Conservation (phyloP, 768 basidiomycete genomes). For the Collybia sp. region DNA sequence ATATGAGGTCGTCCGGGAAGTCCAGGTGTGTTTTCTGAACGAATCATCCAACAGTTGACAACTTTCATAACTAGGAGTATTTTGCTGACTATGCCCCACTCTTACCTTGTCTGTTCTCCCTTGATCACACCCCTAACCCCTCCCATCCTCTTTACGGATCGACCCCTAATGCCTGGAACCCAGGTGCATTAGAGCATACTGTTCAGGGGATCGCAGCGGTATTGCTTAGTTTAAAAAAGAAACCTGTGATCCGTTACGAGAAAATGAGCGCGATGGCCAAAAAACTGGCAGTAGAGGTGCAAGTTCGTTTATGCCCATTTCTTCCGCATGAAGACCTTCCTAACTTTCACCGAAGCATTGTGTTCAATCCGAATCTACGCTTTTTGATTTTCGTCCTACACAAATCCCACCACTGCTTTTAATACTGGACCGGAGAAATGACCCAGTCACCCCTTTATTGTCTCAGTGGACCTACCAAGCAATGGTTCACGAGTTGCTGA, state of each 20-base stretch:
- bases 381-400: constrained; percentile 91
- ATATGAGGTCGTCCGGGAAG: constrained; percentile 93
- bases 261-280: constrained; percentile 90
- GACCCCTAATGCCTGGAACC: constrained; percentile 70
- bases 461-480: constrained; percentile 99
- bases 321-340: not conserved
- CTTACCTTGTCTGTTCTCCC: constrained; percentile 80
- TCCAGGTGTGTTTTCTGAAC: constrained; percentile 64
- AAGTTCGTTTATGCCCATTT: constrained; percentile 41
- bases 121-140: constrained; percentile 68
- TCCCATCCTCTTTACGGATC: constrained; percentile 68
- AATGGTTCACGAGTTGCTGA: constrained; percentile 95
- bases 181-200: constrained; percentile 67
- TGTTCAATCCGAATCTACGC: constrained; percentile 71
- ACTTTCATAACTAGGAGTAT: constrained; percentile 67
- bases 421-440: constrained; percentile 92
- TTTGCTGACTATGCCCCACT: constrained; percentile 95
- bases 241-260: constrained; percentile 91
- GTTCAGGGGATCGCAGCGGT: constrained; percentile 82
- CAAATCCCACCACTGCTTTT: constrained; percentile 86
- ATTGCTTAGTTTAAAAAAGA: constrained; percentile 92
- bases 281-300: constrained; percentile 82
- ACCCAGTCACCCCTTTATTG: constrained; percentile 93
- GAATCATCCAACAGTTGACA: constrained; percentile 2
- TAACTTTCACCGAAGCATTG: constrained; percentile 47